Evolutionary conservation across 2,329 filamentous ascomycete species (phyloP).

Genomic region (Aphanocladium album): DNA sequence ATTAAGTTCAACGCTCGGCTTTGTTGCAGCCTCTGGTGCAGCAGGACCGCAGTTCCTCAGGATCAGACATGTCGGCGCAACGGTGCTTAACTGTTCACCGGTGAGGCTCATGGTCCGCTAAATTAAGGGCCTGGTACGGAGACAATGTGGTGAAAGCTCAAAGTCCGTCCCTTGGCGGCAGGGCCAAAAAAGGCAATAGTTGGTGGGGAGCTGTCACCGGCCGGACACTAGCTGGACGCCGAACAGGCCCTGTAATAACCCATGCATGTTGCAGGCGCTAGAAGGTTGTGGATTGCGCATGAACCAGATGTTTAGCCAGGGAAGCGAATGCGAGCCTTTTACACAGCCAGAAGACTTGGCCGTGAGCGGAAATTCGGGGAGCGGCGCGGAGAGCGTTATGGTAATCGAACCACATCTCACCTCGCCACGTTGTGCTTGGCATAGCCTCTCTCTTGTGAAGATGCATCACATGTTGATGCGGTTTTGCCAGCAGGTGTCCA

Average conservation of each 20-base stretch:
- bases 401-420: not conserved
- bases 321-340: not conserved
- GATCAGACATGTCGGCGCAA: no score
- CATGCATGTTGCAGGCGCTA: no score
- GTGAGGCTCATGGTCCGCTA: not conserved
- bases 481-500: no score
- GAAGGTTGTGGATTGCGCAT: not conserved
- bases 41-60: no score
- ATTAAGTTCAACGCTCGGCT: no score
- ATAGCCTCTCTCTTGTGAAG: not conserved
- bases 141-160: not conserved
- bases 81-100: no score
- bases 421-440: not conserved
- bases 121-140: not conserved
- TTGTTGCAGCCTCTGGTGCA: no score
- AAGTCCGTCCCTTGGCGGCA: not conserved
- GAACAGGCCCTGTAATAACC: no score
- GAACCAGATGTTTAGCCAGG: not conserved
- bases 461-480: no score
- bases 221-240: not conserved
- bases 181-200: not conserved
- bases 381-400: not conserved
- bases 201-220: not conserved
- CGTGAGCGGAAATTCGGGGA: not conserved
- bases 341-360: not conserved